A percentile compares a stretch with the other conserved stretches of the same genome.
Conservation (phyloP, 345 rosid genomes). For the Lepidium africanum region DNA sequence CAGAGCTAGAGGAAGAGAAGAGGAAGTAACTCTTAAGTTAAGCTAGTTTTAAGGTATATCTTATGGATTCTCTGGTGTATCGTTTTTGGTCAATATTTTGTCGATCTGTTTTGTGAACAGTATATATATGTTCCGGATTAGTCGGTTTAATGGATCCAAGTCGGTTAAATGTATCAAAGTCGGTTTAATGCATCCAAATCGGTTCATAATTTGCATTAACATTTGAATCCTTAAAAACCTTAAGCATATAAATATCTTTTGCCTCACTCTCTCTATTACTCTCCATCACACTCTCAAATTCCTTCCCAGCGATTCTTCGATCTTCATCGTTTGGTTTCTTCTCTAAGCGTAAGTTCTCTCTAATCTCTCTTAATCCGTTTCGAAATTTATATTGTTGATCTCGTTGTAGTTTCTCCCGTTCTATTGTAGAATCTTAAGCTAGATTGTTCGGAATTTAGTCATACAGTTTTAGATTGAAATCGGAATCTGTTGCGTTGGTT, state of each 20-base stretch:
- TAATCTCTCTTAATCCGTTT: not conserved
- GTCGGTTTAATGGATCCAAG: too few relatives aligned
- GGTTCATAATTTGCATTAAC: too few relatives aligned
- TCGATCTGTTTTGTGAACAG: not conserved
- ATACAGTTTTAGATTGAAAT: not conserved
- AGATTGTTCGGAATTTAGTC: not conserved
- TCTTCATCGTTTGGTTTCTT: not conserved
- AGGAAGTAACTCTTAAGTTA: not conserved
- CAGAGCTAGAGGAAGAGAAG: not conserved
- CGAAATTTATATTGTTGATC: not conserved
- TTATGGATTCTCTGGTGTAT: not conserved
- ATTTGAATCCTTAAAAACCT: too few relatives aligned
- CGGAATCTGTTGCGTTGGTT: not conserved
- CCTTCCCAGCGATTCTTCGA: not conserved
- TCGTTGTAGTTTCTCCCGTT: not conserved
- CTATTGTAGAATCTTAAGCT: not conserved
- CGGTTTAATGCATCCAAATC: too few relatives aligned
- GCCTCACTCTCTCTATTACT: not conserved
- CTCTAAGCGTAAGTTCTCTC: conserved; percentile 8
- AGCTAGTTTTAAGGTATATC: not conserved
- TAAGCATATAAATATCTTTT: not conserved
- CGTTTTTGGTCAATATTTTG: not conserved
- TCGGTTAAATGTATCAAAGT: too few relatives aligned
- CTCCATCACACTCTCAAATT: not conserved
- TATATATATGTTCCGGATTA: not conserved